A percentile compares a stretch with the other conserved stretches of the same genome.
These are phyloP conservation scores for Collybia sp. DNA, from an alignment of 768 basidiomycete species.

Conservation along the genomic window DNA sequence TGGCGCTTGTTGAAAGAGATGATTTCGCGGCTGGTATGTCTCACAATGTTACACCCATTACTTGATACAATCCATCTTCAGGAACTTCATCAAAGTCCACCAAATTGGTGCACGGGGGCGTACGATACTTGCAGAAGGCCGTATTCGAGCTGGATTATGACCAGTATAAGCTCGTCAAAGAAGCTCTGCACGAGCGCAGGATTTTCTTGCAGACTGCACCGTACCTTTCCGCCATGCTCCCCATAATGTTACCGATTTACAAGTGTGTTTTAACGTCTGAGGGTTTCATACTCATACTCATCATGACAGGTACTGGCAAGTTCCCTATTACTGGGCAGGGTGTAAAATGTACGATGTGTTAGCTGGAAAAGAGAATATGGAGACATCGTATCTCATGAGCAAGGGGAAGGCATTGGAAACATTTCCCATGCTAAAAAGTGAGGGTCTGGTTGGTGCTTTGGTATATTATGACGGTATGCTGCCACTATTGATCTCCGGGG, in stretches of 20 bases:
- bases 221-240: slow-evolving; percentile 87
- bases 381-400: slow-evolving; percentile 91
- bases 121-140: slow-evolving; percentile 96
- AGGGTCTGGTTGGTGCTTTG: slow-evolving; percentile 89
- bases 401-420: slow-evolving; percentile 90
- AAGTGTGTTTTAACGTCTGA: slow-evolving; percentile 44
- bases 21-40: slow-evolving; percentile 83
- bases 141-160: slow-evolving; percentile 94
- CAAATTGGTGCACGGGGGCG: slow-evolving; percentile 97
- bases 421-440: slow-evolving; percentile 93
- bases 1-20: slow-evolving; percentile 89
- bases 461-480: slow-evolving; percentile 93
- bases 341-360: slow-evolving; percentile 96
- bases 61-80: slow-evolving; percentile 19
- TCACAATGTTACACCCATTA: background rate
- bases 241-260: slow-evolving; percentile 97
- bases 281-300: slow-evolving; percentile 5
- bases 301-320: slow-evolving; percentile 80
- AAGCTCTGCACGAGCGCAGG: slow-evolving; percentile 87
- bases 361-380: slow-evolving; percentile 97
- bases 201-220: slow-evolving; percentile 97
- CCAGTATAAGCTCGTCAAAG: slow-evolving; percentile 93
- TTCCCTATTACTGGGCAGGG: slow-evolving; percentile 93
- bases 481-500: slow-evolving; percentile 9
- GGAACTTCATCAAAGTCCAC: slow-evolving; percentile 97